Conservation (phyloP, 768 basidiomycete species). For the Rhodocollybia butyracea region DNA sequence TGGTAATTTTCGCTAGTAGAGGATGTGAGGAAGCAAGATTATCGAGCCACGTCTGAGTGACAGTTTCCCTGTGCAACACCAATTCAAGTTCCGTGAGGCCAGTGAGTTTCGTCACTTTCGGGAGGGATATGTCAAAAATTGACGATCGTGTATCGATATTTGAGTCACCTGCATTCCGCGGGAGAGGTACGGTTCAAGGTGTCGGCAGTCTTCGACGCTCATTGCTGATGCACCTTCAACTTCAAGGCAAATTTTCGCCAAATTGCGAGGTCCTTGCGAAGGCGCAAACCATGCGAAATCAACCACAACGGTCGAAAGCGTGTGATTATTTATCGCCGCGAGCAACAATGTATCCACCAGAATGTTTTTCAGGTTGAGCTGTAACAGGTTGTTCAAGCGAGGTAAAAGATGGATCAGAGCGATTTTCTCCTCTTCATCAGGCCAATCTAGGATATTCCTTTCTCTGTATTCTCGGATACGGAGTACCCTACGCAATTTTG, state of each 20-base stretch:
- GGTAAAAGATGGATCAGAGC: background rate
- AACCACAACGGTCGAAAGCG: background rate
- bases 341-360: background rate
- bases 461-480: background rate
- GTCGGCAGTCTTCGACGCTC: background rate
- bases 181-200: background rate
- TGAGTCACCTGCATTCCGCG: background rate
- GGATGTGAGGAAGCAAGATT: no score
- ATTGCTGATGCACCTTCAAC: background rate
- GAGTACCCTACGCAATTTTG: background rate
- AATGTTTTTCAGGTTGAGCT: background rate
- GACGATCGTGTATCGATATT: no score
- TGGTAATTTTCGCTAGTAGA: no score
- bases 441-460: background rate
- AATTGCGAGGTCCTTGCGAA: background rate
- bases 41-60: no score
- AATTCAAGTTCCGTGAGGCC: no score
- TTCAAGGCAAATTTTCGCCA: background rate
- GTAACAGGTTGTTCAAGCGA: background rate
- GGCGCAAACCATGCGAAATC: background rate
- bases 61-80: no score
- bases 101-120: no score
- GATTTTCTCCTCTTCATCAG: background rate
- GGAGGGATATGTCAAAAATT: no score
- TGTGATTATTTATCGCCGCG: background rate